Evolutionary conservation across 805 yeast genomes (phyloP), one percentile per base, ranked within the genome.

Genomic region (Metschnikowia vanudenii): DNA sequence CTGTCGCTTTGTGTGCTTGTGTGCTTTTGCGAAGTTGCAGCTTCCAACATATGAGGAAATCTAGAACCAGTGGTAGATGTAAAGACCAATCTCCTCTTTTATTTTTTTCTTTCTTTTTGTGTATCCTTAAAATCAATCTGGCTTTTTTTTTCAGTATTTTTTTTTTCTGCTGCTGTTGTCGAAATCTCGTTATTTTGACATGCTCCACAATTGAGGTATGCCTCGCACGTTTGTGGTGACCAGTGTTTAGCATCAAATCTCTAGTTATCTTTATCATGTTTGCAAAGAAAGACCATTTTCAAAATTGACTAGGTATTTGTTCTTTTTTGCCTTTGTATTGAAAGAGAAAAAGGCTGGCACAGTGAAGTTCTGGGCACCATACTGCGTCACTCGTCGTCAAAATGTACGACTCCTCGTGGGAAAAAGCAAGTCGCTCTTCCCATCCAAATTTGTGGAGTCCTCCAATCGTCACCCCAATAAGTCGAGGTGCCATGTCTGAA

Each of bases 351-450:
- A 14, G 26, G 16, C 39, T 19, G 39, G 28, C 12, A 17, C 29
- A 4, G 32, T 41, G 36, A 35, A 35, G 35, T 19, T 41, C 40
- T 34, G 31, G 37, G 30, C 45, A 16, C 36, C 11, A 32, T 19
- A 34, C 41, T 37, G 41, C 40, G 39, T 14, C 45, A n/a, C 35
- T 22, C 20, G 16, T 24, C 36, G 28, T 43, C 39, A 37, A 37
- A 37, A 50, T 50, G 53, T 50, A 50, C 41, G 44, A 37, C 34
- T 43, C 46, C 35, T 37, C 43, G 39, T 46, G 53, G 53, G 46
- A 50, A 33, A 37, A 30, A 20, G 42, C 43, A 12, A 50, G 53
- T 36, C 38, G 45, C 28, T 46, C 50, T 13, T 39, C 45, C 38
- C 45, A 43, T 24, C 50, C 53, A 11, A 31, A 34, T 24, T 38